Base-by-base conservation (phyloP, 2,329 filamentous ascomycete genomes). In the Rhinocladiella similis region DNA sequence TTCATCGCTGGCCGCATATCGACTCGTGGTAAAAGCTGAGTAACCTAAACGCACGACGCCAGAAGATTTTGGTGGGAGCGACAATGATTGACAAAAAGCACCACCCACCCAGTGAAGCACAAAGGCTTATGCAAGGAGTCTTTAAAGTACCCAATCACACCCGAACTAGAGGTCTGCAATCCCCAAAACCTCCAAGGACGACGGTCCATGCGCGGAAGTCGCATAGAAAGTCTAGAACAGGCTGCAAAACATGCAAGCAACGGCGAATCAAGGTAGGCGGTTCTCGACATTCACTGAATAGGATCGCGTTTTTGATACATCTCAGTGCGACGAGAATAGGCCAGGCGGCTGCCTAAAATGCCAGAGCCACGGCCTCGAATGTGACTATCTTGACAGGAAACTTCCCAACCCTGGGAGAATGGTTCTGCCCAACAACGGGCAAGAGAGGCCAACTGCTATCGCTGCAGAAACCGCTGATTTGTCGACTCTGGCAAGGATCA, bases 311-410 rank as follows among this genome's bases (percentile, higher is more conserved):
- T 33, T 33, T 33, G 29, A 33, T 43, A 43, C 33, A 19, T n/a
- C 2, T 19, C 35, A 57, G 49, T 60, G 57, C 16, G 48, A 56
- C 39, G 59, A 61, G 49, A 58, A 50, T 25, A 55, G 35, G 39
- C 25, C 50, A 14, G 59, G 52, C 16, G 59, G 59, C 7, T 61
- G 59, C 38, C 39, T 50, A n/a, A 56, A 59, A 18, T 61, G 59
- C 35, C 53, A 43, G 20, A 36, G 25, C 19, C 56, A 53, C 16
- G 50, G 55, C 7, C n/a, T 61, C 27, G 39, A 53, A 20, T 61
- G 59, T 46, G 59, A 61, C 47, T 61, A 58, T 25, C 41, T 47
- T 29, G 43, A 27, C 16, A 4, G 7, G 5, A n/a, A 25, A 16
- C 14, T 19, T 27, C 38, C 19, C 6, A 19, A 18, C 18, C 46